phyloP scores from a whole-genome alignment of 1,284 basidiomycete genomes.

The Irpex sp. region DNA sequence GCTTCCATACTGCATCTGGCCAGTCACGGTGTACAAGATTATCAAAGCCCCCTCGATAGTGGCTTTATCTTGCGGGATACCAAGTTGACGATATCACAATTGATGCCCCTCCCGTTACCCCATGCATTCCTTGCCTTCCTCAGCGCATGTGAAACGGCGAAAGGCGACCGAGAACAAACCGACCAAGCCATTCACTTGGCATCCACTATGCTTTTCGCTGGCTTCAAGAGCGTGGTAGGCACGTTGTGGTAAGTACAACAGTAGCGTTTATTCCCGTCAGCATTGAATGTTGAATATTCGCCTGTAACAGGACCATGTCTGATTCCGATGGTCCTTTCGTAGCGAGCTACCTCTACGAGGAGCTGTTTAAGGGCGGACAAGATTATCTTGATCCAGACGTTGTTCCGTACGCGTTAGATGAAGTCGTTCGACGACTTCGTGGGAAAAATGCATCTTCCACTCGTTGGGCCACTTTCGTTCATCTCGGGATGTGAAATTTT shows the following conservation, averaged over 20 bases:
- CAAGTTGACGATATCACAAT: background rate
- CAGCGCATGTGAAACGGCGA: background rate
- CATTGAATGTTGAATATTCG: background rate
- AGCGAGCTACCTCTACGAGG: background rate
- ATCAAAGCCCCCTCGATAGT: slow-evolving; percentile 2
- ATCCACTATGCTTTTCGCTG: slow-evolving; percentile 11
- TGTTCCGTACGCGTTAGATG: background rate
- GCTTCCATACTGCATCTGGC: slow-evolving; percentile 6
- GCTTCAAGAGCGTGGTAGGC: slow-evolving; percentile 7
- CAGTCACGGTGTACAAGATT: slow-evolving; percentile 5
- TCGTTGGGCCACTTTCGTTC: background rate
- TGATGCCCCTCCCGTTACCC: background rate
- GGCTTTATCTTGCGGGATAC: slow-evolving; percentile 3
- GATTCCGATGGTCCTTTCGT: background rate
- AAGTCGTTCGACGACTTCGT: background rate
- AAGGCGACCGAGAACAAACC: slow-evolving; percentile 2
- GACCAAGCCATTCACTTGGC: slow-evolving; percentile 11
- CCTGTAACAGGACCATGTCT: background rate
- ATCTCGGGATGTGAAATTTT: background rate
- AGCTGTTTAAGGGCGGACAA: background rate
- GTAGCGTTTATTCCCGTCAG: too few relatives aligned
- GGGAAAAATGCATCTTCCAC: background rate
- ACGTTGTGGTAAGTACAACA: slow-evolving; percentile 4
- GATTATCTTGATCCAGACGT: background rate
- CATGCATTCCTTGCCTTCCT: slow-evolving; percentile 1